These are phyloP conservation scores for Aspergillus steynii DNA, from an alignment of 495 filamentous ascomycete species.

Conservation along the genomic window DNA sequence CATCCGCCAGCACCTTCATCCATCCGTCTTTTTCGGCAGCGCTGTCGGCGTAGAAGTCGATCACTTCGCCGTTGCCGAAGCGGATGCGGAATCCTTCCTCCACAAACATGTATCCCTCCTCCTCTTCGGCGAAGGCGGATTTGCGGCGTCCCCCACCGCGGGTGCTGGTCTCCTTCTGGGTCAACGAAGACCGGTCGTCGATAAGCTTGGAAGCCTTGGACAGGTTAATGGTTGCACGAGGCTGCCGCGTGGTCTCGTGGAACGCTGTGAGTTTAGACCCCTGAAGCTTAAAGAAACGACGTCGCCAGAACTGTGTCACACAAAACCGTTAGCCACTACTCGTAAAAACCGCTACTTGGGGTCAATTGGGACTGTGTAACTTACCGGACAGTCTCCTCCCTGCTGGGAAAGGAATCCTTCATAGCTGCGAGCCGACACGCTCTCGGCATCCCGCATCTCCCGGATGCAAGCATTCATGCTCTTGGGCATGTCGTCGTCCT, in stretches of 20 bases:
- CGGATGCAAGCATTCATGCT: conserved; percentile 94
- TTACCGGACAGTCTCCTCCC: conserved; percentile 95
- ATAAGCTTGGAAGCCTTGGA: conserved; percentile 92
- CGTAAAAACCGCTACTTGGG: conserved; percentile 5
- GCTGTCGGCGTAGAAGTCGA: conserved; percentile 97
- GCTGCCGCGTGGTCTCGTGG: conserved; percentile 92
- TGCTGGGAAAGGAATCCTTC: conserved; percentile 94
- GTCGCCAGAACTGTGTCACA: conserved; percentile 80
- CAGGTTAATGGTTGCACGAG: conserved; percentile 93
- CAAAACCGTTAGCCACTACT: conserved; percentile 13
- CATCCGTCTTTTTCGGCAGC: conserved; percentile 83
- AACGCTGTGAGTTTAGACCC: conserved; percentile 92
- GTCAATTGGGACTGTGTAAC: conserved; percentile 34
- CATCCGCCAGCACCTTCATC: conserved; percentile 88
- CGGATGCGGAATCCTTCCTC: conserved; percentile 98
- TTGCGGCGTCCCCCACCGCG: conserved; percentile 79
- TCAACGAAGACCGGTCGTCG: conserved; percentile 83
- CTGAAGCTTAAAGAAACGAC: conserved; percentile 92
- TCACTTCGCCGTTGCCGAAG: conserved; percentile 95
- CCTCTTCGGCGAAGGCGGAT: conserved; percentile 95
- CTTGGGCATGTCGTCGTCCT: conserved; percentile 96
- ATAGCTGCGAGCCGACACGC: conserved; percentile 66
- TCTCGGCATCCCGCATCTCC: conserved; percentile 86
- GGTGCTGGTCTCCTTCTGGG: conserved; percentile 72
- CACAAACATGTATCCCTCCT: conserved; percentile 99